Percentiles rank a stretch among this genome's conserved stretches.
These are phyloP conservation scores for Withania somnifera DNA, from an alignment of 305 asterid species.

Conservation along the genomic window DNA sequence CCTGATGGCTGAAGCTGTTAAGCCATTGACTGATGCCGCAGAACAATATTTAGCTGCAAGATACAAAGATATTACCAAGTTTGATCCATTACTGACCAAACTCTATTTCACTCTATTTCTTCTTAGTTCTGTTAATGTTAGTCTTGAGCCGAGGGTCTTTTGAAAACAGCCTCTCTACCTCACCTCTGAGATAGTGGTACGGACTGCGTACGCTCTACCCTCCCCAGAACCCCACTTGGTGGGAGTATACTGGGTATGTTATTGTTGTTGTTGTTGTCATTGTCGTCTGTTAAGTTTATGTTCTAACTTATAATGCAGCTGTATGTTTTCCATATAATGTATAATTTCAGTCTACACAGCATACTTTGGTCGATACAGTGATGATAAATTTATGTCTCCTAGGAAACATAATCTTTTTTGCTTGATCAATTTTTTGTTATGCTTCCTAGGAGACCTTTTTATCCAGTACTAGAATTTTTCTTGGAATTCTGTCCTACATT, in stretches of 20 bases:
- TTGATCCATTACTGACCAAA: slow-evolving; percentile 12
- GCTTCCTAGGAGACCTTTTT: neutral
- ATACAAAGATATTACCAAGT: slow-evolving; percentile 81
- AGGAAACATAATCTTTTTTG: too few relatives aligned
- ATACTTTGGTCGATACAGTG: neutral
- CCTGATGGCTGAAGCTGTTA: slow-evolving; percentile 87
- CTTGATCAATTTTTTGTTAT: too few relatives aligned
- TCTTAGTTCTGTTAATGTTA: neutral
- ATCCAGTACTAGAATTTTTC: neutral
- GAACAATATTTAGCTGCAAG: slow-evolving; percentile 66
- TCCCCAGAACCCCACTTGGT: too few relatives aligned
- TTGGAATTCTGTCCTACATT: neutral
- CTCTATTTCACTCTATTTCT: neutral
- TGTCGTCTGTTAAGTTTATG: neutral
- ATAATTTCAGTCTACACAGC: neutral
- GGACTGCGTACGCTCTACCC: too few relatives aligned
- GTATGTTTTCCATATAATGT: neutral
- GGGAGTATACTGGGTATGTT: too few relatives aligned
- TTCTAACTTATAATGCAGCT: neutral
- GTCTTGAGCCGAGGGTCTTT: too few relatives aligned
- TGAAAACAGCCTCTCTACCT: too few relatives aligned
- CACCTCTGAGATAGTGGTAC: too few relatives aligned
- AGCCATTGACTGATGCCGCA: slow-evolving; percentile 85
- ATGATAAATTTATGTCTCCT: neutral
- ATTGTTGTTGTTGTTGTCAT: too few relatives aligned